Base-by-base conservation (phyloP, 2,329 filamentous ascomycete species). In the Apiospora malaysiana region DNA sequence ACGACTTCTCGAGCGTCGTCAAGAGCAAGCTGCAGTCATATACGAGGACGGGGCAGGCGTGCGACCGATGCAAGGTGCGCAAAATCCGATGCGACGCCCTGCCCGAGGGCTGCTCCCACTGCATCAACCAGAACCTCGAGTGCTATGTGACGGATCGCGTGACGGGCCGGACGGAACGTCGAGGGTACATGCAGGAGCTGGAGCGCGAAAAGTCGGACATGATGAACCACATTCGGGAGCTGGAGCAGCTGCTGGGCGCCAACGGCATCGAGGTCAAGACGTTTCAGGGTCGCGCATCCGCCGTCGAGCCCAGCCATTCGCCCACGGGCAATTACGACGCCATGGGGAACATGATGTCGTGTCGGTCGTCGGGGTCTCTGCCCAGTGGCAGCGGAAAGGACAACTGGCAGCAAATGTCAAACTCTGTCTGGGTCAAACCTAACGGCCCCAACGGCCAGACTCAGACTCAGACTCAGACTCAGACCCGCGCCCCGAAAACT, bases 111-210 rank as follows among this genome's bases (percentile, higher is more conserved):
- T 97, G 94, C 83, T 93, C 93, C 73, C 92, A 93, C 76, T 97
- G 94, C 83, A 84, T 89, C 76, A 90, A 92, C 81, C 92, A 93
- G 79, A 90, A 90, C 74, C 89, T 92, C 76, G 89, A 93, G 78
- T 97, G 94, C 83, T 91, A 89, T 82, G 94, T 94, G 69, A 97
- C 94, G 71, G 94, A 97, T 81, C 91, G 94, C 76, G 94, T 96
- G 78, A 95, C 93, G 4, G 93, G 94, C 71, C 91, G 92, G 73
- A 93, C 94, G 68, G 92, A 93, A 72, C 89, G 91, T 71, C 87
- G 94, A 76, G 94, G 94, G 69, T 94, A 95, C 77, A 86, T 93
- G 74, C 91, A 95, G 78, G 88, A 91, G 75, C 85, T 96, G 70
- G 93, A 97, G 81, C 87, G 88, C 72, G 90, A 94, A 77, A 91